Conservation (phyloP, 2,329 filamentous ascomycete genomes). For the Xylariaceae sp. region DNA sequence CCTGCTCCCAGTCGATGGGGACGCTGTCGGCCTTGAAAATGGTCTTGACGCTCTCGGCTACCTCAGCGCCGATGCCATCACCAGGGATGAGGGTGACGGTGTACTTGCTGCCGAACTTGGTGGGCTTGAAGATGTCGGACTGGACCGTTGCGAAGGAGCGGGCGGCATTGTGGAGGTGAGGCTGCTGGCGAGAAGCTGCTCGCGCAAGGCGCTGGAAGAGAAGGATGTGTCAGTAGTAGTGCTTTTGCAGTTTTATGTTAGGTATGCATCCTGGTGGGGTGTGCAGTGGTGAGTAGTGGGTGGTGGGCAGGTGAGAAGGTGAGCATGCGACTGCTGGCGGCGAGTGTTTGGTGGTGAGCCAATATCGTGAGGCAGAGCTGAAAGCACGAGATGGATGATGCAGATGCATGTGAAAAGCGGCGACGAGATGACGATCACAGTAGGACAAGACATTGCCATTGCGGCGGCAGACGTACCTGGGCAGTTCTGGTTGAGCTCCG, state of each 20-base stretch:
- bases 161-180: slow-evolving; percentile 37
- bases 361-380: slow-evolving; percentile 15
- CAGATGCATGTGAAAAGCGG: neutral
- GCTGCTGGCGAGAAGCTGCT: slow-evolving; percentile 44
- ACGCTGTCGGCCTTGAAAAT: slow-evolving; percentile 99
- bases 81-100: slow-evolving; percentile 97
- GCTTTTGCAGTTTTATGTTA: too few species aligned
- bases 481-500: slow-evolving; percentile 54
- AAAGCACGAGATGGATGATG: slow-evolving; percentile 15
- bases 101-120: slow-evolving; percentile 99
- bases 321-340: too few species aligned
- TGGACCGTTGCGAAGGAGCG: slow-evolving; percentile 75
- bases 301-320: slow-evolving; percentile 9
- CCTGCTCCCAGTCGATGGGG: slow-evolving; percentile 97
- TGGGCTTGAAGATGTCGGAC: slow-evolving; percentile 97
- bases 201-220: slow-evolving; percentile 47
- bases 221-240: slow-evolving; percentile 15
- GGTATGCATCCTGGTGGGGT: too few species aligned
- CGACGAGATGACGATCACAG: too few species aligned
- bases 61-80: slow-evolving; percentile 97
- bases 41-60: slow-evolving; percentile 96
- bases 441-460: neutral
- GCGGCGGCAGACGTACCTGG: slow-evolving; percentile 44
- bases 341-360: slow-evolving; percentile 6
- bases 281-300: too few species aligned